These are phyloP conservation scores for Neurospora tetrasperma DNA, from an alignment of 495 filamentous ascomycete genomes.

Conservation along the genomic window DNA sequence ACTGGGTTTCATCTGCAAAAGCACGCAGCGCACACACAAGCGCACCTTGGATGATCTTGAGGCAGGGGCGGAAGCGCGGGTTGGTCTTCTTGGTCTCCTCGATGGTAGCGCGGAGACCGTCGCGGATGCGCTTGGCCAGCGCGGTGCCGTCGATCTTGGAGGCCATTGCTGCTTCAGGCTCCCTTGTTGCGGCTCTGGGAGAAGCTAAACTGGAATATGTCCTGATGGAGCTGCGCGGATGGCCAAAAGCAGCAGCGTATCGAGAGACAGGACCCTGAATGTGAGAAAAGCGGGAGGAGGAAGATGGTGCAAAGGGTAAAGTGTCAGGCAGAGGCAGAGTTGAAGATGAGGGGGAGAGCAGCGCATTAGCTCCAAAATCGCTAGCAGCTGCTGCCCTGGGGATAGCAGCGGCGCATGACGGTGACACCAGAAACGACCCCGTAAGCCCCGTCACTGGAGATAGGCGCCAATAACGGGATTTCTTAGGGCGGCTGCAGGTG, in stretches of 20 bases:
- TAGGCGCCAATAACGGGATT: not conserved
- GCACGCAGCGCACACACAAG: constrained; percentile 5
- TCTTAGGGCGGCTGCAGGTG: constrained; percentile 1
- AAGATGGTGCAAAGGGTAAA: not conserved
- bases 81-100: constrained; percentile 67
- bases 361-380: not conserved
- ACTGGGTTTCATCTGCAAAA: not conserved
- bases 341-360: not conserved
- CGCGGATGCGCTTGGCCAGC: constrained; percentile 82
- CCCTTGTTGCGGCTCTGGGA: constrained; percentile 48
- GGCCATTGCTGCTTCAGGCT: constrained; percentile 56
- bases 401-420: not conserved
- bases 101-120: constrained; percentile 67
- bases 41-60: constrained; percentile 89
- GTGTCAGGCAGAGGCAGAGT: not conserved
- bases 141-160: constrained; percentile 92
- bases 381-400: not conserved
- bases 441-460: not conserved
- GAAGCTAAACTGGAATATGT: constrained; percentile 30
- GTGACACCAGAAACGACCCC: not conserved
- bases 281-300: not conserved
- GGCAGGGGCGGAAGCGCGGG: constrained; percentile 73
- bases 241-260: not conserved
- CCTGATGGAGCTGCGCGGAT: constrained; percentile 5
- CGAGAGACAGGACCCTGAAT: not conserved